Conservation (phyloP, 83 land plant genomes). For the Picea mariana region DNA sequence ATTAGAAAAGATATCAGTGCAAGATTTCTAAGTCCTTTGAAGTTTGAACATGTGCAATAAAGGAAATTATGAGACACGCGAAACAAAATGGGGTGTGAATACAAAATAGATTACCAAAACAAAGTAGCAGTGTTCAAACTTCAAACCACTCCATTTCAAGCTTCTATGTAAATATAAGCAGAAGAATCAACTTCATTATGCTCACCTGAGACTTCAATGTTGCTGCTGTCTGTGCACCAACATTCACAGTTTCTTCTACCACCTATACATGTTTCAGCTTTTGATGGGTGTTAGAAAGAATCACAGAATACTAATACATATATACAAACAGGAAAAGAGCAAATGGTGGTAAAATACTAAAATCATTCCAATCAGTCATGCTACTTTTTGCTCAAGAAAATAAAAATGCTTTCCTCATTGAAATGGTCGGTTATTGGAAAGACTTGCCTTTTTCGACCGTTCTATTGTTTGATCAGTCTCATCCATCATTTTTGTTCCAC, state of each 20-base stretch:
- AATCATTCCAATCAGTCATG: neutral
- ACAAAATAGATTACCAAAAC: neutral
- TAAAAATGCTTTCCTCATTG: neutral
- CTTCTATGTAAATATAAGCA: neutral
- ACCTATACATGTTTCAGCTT: slow-evolving; percentile 40
- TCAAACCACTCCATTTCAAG: no score
- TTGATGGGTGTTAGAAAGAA: neutral
- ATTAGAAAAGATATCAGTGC: no score
- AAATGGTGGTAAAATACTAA: no score
- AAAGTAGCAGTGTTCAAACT: neutral
- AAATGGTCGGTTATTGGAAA: neutral
- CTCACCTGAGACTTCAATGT: slow-evolving; percentile 83
- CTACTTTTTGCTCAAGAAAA: neutral
- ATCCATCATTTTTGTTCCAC: slow-evolving; percentile 78
- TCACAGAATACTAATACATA: neutral
- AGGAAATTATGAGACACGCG: no score
- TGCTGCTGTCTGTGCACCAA: slow-evolving; percentile 86
- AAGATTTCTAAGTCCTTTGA: no score
- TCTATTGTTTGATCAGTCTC: slow-evolving; percentile 96
- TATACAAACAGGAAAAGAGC: slow-evolving; percentile 3
- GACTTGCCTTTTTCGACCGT: slow-evolving; percentile 35
- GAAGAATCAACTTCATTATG: neutral
- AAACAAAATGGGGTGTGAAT: no score
- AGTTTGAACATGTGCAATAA: no score
- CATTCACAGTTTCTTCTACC: slow-evolving; percentile 81